A percentile compares a stretch with the other conserved stretches of the same genome.
These are phyloP conservation scores for Tephrocybe sp. DNA, from an alignment of 768 basidiomycete genomes.

Conservation along the genomic window DNA sequence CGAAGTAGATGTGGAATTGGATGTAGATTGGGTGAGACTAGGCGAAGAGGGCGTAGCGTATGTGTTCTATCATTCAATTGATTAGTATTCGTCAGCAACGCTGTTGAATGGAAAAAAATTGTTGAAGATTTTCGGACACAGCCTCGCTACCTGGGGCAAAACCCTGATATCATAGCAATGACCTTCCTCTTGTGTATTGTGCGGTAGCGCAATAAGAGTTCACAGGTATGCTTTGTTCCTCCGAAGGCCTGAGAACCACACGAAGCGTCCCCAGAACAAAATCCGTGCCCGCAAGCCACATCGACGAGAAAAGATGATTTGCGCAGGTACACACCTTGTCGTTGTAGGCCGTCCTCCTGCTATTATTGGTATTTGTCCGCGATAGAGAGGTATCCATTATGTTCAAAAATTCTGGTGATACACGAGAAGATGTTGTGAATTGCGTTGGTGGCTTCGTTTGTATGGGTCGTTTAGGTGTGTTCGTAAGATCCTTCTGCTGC, in stretches of 20 bases:
- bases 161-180: not conserved
- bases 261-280: too few relatives aligned
- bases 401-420: not conserved
- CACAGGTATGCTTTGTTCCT: too few relatives aligned
- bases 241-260: too few relatives aligned
- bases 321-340: slow-evolving; percentile 12
- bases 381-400: slow-evolving; percentile 13
- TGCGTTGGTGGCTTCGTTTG: not conserved
- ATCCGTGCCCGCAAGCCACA: too few relatives aligned
- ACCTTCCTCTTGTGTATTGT: too few relatives aligned
- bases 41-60: slow-evolving; percentile 34
- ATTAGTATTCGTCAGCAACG: not conserved
- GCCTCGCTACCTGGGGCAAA: not conserved
- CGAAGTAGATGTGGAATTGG: slow-evolving; percentile 33
- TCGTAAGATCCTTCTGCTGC: slow-evolving; percentile 7
- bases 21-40: slow-evolving; percentile 39
- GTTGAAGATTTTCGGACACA: not conserved
- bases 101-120: not conserved
- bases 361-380: slow-evolving; percentile 7
- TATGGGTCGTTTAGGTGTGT: slow-evolving; percentile 4
- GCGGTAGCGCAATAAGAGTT: too few relatives aligned
- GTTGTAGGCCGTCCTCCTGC: slow-evolving; percentile 1
- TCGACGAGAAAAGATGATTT: not conserved
- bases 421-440: not conserved
- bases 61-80: slow-evolving; percentile 19